These are phyloP conservation scores for Ogataea glucozyma DNA, from an alignment of 805 yeast species.

Conservation along the genomic window DNA sequence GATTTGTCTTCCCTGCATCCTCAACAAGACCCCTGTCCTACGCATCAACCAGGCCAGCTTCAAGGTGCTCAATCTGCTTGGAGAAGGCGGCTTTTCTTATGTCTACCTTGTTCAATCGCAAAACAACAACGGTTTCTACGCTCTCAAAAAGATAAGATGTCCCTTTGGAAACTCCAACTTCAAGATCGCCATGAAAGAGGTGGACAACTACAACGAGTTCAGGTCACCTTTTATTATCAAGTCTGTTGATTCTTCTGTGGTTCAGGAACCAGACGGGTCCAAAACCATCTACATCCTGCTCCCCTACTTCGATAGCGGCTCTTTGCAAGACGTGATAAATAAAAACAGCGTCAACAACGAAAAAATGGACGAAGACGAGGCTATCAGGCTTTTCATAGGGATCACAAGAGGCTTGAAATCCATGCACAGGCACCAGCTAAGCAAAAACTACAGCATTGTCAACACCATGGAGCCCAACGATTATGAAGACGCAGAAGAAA, in stretches of 20 bases:
- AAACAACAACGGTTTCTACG: slow-evolving; percentile 54
- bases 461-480: slow-evolving; percentile 22
- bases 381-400: slow-evolving; percentile 63
- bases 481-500: slow-evolving; percentile 19
- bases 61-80: slow-evolving; percentile 67
- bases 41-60: slow-evolving; percentile 62
- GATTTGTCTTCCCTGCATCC: slow-evolving; percentile 47
- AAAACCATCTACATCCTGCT: slow-evolving; percentile 75
- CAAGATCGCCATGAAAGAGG: slow-evolving; percentile 72
- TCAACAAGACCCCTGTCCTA: slow-evolving; percentile 50
- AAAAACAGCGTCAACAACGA: slow-evolving; percentile 56
- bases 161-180: slow-evolving; percentile 82
- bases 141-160: slow-evolving; percentile 83
- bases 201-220: slow-evolving; percentile 73
- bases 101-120: slow-evolving; percentile 70
- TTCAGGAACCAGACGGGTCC: slow-evolving; percentile 77
- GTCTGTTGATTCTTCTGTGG: slow-evolving; percentile 68
- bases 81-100: slow-evolving; percentile 89
- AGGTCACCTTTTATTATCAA: slow-evolving; percentile 65
- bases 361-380: slow-evolving; percentile 60
- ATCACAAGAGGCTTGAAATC: slow-evolving; percentile 72
- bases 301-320: slow-evolving; percentile 73
- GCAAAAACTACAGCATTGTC: slow-evolving; percentile 20
- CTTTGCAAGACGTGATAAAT: slow-evolving; percentile 80
- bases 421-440: slow-evolving; percentile 65